A percentile compares a stretch with the other conserved stretches of the same genome.
phyloP scores from a whole-genome alignment of 2,329 filamentous ascomycete species.

The Sporothrix protearum region DNA sequence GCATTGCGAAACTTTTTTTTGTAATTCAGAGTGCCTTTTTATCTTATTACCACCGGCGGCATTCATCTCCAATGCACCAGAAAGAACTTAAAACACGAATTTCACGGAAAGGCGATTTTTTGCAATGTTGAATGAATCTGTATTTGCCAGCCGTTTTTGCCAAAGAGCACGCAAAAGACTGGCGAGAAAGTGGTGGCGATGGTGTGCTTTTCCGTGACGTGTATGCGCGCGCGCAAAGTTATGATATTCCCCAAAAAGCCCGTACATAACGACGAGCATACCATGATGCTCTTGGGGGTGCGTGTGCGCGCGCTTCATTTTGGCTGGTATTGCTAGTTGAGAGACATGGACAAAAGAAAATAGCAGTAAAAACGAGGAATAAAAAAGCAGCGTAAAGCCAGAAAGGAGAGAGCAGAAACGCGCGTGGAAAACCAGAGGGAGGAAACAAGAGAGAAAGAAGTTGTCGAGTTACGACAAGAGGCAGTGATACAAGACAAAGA shows the following conservation, averaged over 20 bases:
- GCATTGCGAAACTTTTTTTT: background rate
- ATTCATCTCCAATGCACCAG: background rate
- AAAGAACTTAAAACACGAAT: background rate
- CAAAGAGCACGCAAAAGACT: background rate
- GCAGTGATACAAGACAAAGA: background rate
- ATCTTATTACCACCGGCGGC: background rate
- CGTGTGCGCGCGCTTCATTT: background rate
- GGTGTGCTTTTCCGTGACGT: background rate
- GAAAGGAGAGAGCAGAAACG: too few species aligned
- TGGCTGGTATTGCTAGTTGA: constrained; percentile 20
- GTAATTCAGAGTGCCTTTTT: background rate
- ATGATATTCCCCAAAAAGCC: constrained; percentile 18
- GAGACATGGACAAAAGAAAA: constrained; percentile 13
- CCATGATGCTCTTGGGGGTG: constrained; percentile 18
- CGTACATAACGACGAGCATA: constrained; percentile 20
- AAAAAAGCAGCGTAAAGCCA: background rate
- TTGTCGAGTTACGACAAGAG: background rate
- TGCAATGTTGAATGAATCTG: constrained; percentile 18
- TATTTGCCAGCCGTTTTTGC: constrained; percentile 1
- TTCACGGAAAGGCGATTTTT: background rate
- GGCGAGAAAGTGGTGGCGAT: background rate
- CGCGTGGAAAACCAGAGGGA: background rate
- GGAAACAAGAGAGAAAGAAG: background rate
- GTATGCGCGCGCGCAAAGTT: background rate
- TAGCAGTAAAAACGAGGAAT: background rate